Conservation (phyloP, 2,329 filamentous ascomycete genomes). For the Hysterium pulicare region DNA sequence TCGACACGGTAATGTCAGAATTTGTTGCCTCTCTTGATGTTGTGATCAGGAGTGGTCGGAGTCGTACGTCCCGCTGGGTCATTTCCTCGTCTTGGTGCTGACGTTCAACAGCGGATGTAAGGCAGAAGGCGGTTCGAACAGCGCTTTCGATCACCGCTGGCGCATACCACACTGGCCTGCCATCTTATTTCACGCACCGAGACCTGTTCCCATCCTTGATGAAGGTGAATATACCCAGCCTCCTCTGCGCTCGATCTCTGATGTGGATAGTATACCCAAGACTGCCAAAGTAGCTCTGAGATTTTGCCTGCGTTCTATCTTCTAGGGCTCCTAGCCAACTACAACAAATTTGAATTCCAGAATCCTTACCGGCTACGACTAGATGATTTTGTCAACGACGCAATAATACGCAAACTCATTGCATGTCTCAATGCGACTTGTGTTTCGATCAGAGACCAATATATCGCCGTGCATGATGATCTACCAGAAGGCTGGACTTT, state of each 20-base stretch:
- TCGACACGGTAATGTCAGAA: slow-evolving; percentile 82
- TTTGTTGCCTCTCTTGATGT: slow-evolving; percentile 79
- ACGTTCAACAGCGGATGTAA: slow-evolving; percentile 60
- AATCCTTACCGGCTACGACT: slow-evolving; percentile 92
- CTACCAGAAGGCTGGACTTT: slow-evolving; percentile 86
- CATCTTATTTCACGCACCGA: slow-evolving; percentile 92
- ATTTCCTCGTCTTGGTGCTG: slow-evolving; percentile 10
- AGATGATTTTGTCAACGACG: slow-evolving; percentile 93
- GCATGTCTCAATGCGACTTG: slow-evolving; percentile 72
- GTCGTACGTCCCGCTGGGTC: slow-evolving; percentile 51
- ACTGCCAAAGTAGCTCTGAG: slow-evolving; percentile 63
- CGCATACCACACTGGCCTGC: slow-evolving; percentile 90
- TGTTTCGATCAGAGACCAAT: slow-evolving; percentile 64
- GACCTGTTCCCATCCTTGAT: slow-evolving; percentile 93
- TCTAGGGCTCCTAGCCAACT: slow-evolving; percentile 85
- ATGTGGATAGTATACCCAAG: slow-evolving; percentile 69
- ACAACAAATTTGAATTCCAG: slow-evolving; percentile 99
- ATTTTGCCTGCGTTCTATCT: slow-evolving; percentile 72
- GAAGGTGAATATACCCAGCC: slow-evolving; percentile 59
- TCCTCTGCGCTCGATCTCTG: slow-evolving; percentile 9
- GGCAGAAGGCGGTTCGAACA: slow-evolving; percentile 75
- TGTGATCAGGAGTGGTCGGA: slow-evolving; percentile 74
- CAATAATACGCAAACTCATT: slow-evolving; percentile 78
- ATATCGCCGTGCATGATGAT: slow-evolving; percentile 85
- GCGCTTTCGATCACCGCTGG: slow-evolving; percentile 82